phyloP scores from a whole-genome alignment of 306 rosid genomes.

The Quercus aquifolioides region DNA sequence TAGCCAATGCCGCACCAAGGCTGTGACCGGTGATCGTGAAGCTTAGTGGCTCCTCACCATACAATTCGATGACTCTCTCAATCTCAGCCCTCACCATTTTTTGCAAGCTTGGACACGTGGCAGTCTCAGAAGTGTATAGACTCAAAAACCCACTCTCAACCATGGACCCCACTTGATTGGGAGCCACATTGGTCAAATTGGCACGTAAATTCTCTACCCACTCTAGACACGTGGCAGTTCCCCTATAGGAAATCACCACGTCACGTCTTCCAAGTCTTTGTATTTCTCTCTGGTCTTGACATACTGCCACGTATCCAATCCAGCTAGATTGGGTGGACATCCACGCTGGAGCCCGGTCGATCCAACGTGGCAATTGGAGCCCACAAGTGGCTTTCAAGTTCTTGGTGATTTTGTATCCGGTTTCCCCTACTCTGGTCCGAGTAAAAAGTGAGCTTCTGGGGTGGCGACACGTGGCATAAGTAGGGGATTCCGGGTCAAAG shows the following conservation, averaged over 20 bases:
- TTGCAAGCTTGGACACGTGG: neutral
- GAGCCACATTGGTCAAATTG: neutral
- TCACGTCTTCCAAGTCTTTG: neutral
- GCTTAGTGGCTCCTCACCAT: neutral
- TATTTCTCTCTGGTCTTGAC: neutral
- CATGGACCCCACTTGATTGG: neutral
- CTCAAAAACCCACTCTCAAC: constrained; percentile 3
- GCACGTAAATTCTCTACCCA: neutral
- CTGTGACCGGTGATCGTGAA: constrained; percentile 1
- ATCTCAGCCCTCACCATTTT: neutral
- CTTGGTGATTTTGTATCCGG: neutral
- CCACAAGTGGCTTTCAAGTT: neutral
- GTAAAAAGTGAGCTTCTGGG: neutral
- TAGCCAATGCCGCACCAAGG: neutral
- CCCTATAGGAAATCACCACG: neutral
- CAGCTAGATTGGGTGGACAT: neutral
- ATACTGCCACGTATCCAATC: constrained; percentile 4
- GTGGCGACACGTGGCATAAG: neutral
- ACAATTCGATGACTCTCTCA: neutral
- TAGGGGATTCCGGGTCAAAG: neutral
- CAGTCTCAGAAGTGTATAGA: neutral
- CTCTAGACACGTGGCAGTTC: neutral
- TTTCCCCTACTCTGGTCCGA: neutral
- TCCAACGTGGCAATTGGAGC: neutral
- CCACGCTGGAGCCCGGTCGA: neutral